Percentiles rank a stretch among this genome's conserved stretches.
Conservation (phyloP, 257 asterid species). For the Cordia subcordata region DNA sequence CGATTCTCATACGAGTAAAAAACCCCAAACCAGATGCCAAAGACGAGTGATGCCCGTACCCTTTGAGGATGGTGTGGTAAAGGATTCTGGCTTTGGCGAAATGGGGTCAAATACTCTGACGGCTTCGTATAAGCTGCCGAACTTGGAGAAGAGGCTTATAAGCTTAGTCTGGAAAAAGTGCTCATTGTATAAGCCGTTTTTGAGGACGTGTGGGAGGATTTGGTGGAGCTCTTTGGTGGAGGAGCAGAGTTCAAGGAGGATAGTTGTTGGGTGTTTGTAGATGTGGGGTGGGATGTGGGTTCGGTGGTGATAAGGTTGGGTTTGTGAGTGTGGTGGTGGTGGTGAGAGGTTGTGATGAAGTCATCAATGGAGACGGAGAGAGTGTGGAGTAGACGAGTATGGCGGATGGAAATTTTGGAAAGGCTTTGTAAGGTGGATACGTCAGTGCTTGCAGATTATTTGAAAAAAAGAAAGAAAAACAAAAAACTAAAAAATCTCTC, state of each 20-base stretch:
- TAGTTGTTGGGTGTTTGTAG: slow-evolving; percentile 74
- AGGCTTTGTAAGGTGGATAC: too few species aligned
- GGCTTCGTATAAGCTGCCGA: slow-evolving; percentile 66
- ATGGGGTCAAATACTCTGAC: slow-evolving; percentile 61
- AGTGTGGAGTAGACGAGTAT: too few species aligned
- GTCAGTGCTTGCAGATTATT: too few species aligned
- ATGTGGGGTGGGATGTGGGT: slow-evolving; percentile 57
- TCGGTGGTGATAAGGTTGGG: slow-evolving; percentile 27
- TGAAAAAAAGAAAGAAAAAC: too few species aligned
- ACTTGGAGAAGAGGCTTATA: slow-evolving; percentile 72
- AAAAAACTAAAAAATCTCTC: too few species aligned
- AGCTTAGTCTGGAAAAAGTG: slow-evolving; percentile 78
- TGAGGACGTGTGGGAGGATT: slow-evolving; percentile 65
- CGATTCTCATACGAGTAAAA: slow-evolving; percentile 54
- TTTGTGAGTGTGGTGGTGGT: slow-evolving; percentile 32
- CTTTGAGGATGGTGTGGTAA: slow-evolving; percentile 76
- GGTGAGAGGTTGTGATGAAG: background rate
- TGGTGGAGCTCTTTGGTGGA: slow-evolving; percentile 71
- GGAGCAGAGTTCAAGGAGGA: slow-evolving; percentile 69
- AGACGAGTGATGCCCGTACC: slow-evolving; percentile 38
- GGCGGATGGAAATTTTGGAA: too few species aligned
- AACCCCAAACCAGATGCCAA: slow-evolving; percentile 44
- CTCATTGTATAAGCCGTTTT: slow-evolving; percentile 63
- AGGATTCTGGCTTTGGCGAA: slow-evolving; percentile 52
- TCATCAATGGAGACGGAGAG: too few species aligned